Evolutionary conservation across 163 green algal species (phyloP).

Genomic region (Chlamydomonas reinhardtii): DNA sequence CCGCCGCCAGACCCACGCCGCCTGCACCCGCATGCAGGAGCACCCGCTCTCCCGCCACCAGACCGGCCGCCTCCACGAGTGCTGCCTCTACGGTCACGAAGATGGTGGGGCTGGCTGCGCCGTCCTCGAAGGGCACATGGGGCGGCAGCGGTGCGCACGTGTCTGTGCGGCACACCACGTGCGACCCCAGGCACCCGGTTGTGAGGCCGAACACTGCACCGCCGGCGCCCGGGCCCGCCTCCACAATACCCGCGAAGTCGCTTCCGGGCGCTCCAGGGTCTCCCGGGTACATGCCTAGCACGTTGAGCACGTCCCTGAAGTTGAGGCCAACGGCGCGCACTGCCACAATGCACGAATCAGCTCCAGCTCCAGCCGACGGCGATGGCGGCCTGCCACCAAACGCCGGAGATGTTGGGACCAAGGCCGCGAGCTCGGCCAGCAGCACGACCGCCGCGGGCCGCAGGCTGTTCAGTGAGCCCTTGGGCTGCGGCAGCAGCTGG

Average conservation of each 20-base stretch:
- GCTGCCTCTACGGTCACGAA: conserved; percentile 69
- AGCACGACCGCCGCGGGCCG: conserved; percentile 48
- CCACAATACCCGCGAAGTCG: conserved; percentile 67
- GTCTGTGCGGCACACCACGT: conserved; percentile 61
- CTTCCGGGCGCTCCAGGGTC: conserved; percentile 77
- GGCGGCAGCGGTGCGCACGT: conserved; percentile 72
- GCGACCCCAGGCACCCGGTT: conserved; percentile 65
- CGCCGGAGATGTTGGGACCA: too few relatives aligned
- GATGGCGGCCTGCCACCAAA: too few relatives aligned
- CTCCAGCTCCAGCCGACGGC: not conserved
- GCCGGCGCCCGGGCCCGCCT: conserved; percentile 49
- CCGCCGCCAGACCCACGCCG: conserved; percentile 84
- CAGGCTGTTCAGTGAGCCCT: conserved; percentile 58
- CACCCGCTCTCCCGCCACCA: conserved; percentile 52
- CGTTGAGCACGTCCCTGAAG: conserved; percentile 93
- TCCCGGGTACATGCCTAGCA: conserved; percentile 87
- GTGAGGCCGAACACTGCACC: conserved; percentile 85
- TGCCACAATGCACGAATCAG: conserved; percentile 16
- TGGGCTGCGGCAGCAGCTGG: conserved; percentile 60
- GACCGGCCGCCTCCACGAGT: conserved; percentile 36
- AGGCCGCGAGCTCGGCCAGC: not conserved
- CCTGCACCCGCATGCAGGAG: conserved; percentile 83
- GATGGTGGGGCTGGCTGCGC: conserved; percentile 76
- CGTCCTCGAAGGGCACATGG: conserved; percentile 59
- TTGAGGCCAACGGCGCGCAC: conserved; percentile 87